Conservation (phyloP, 2,329 filamentous ascomycete species). For the Microcyclospora pomicola region DNA sequence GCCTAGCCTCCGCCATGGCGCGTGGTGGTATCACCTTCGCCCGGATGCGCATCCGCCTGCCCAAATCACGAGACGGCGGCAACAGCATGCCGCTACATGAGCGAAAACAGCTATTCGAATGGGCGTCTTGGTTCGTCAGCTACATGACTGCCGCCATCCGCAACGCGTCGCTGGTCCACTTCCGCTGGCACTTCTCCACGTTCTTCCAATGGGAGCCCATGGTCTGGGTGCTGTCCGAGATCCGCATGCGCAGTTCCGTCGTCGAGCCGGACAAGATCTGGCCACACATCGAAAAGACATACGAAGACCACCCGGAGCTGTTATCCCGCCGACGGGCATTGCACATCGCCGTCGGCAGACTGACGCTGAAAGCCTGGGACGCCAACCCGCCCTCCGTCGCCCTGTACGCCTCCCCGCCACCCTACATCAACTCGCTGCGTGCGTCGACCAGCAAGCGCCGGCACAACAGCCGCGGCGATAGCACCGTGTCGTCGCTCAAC, state of each 20-base stretch:
- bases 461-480: neutral
- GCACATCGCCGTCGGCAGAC: slow-evolving; percentile 28
- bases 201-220: slow-evolving; percentile 33
- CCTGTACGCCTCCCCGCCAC: neutral
- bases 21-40: slow-evolving; percentile 31
- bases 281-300: slow-evolving; percentile 32
- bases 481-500: neutral
- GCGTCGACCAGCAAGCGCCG: neutral
- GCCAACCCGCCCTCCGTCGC: slow-evolving; percentile 8
- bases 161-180: slow-evolving; percentile 29
- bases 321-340: slow-evolving; percentile 25
- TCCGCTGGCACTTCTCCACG: slow-evolving; percentile 40
- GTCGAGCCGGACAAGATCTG: slow-evolving; percentile 24
- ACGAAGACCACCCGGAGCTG: slow-evolving; percentile 29
- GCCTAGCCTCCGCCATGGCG: slow-evolving; percentile 31
- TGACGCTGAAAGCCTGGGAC: slow-evolving; percentile 34
- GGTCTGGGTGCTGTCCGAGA: slow-evolving; percentile 23
- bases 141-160: slow-evolving; percentile 28
- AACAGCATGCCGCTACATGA: slow-evolving; percentile 20
- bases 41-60: slow-evolving; percentile 33
- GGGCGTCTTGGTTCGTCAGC: slow-evolving; percentile 28
- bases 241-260: slow-evolving; percentile 12
- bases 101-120: slow-evolving; percentile 27
- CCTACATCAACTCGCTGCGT: neutral
- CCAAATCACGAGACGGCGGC: slow-evolving; percentile 12